phyloP scores from a whole-genome alignment of 2,329 filamentous ascomycete genomes.

The Pseudonectria foliicola region DNA sequence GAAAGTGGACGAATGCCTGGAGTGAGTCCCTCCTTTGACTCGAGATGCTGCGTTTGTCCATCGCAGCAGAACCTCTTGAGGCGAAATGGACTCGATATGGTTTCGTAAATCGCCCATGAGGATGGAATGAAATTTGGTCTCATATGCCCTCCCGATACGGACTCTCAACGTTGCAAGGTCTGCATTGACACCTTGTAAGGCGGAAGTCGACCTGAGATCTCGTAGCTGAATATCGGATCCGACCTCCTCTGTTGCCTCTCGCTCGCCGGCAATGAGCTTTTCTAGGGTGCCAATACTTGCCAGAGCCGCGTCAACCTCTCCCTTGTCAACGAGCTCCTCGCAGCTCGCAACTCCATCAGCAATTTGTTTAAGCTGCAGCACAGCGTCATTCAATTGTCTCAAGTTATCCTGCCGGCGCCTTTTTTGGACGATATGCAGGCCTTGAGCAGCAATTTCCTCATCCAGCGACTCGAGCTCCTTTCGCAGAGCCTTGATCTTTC shows the following conservation, averaged over 20 bases:
- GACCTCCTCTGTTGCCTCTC: slow-evolving; percentile 30
- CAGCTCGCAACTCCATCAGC: slow-evolving; percentile 68
- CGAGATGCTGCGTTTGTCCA: slow-evolving; percentile 76
- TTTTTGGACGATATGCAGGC: slow-evolving; percentile 78
- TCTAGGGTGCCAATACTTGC: slow-evolving; percentile 72
- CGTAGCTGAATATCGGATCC: slow-evolving; percentile 36
- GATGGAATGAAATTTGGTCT: slow-evolving; percentile 69
- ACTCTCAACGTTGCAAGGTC: slow-evolving; percentile 71
- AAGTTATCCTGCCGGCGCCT: slow-evolving; percentile 78
- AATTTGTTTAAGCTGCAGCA: slow-evolving; percentile 74
- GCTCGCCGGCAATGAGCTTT: slow-evolving; percentile 68
- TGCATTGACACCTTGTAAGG: slow-evolving; percentile 69
- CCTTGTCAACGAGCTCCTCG: slow-evolving; percentile 73
- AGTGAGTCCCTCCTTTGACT: slow-evolving; percentile 55
- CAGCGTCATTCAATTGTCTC: slow-evolving; percentile 71
- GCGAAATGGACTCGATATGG: slow-evolving; percentile 70
- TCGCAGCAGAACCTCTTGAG: slow-evolving; percentile 67
- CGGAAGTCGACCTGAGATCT: slow-evolving; percentile 70
- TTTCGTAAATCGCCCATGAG: slow-evolving; percentile 71
- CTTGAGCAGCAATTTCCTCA: slow-evolving; percentile 76
- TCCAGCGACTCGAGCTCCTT: slow-evolving; percentile 76
- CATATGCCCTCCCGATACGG: slow-evolving; percentile 81
- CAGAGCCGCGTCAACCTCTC: slow-evolving; percentile 76
- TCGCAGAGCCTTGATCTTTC: slow-evolving; percentile 73
- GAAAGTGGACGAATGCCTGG: slow-evolving; percentile 59